Evolutionary conservation across 2,329 filamentous ascomycete species (phyloP).

Genomic region (Fusarium globosum): DNA sequence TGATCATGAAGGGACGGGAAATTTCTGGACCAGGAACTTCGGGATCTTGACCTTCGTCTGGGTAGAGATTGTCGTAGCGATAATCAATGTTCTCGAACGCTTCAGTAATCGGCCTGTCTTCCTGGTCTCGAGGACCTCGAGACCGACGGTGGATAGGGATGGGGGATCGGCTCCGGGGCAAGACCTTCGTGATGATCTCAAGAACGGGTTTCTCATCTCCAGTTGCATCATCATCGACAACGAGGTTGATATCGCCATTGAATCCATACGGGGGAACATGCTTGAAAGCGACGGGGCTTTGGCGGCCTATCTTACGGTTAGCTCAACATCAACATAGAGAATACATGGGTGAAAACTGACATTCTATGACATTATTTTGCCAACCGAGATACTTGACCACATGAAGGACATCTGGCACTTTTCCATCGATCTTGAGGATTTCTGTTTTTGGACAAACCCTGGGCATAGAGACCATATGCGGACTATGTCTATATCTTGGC

Average conservation of each 20-base stretch:
- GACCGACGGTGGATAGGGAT: constrained; percentile 6
- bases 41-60: constrained; percentile 38
- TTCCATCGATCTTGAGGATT: constrained; percentile 47
- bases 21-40: constrained; percentile 45
- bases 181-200: constrained; percentile 57
- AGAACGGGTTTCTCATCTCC: constrained; percentile 50
- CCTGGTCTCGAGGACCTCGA: constrained; percentile 9
- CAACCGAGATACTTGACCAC: constrained; percentile 54
- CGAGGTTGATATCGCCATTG: constrained; percentile 37
- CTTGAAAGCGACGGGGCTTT: constrained; percentile 54
- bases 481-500: background rate
- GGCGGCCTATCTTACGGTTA: constrained; percentile 48
- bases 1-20: constrained; percentile 54
- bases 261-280: constrained; percentile 46
- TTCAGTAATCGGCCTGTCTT: constrained; percentile 47
- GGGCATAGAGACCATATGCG: background rate
- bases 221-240: constrained; percentile 20
- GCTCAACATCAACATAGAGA: background rate
- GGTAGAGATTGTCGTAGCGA: constrained; percentile 43
- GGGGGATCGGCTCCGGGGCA: constrained; percentile 24
- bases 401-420: constrained; percentile 56
- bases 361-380: constrained; percentile 49
- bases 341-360: constrained; percentile 44
- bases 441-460: constrained; percentile 7
- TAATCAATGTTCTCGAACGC: constrained; percentile 41